These are phyloP conservation scores for Neurospora discreta DNA, from an alignment of 495 filamentous ascomycete species.

Conservation along the genomic window DNA sequence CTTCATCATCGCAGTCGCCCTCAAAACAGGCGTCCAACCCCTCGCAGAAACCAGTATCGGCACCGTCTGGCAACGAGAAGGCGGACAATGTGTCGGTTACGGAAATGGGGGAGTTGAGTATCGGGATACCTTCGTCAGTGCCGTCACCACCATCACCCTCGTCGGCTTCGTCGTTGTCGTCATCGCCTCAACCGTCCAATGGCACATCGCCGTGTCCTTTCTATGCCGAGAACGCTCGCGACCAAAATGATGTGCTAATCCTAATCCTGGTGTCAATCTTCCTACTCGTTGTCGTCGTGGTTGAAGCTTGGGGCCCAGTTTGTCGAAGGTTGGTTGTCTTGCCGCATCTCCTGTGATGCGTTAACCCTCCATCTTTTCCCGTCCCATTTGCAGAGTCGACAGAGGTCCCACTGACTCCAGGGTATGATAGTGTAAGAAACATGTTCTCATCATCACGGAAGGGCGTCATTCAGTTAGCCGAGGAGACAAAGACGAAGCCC, in stretches of 20 bases:
- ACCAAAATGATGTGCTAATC: constrained; percentile 31
- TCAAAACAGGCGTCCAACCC: background rate
- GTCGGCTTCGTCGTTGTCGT: background rate
- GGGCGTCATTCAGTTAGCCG: constrained; percentile 14
- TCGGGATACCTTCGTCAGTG: background rate
- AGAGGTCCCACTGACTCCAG: background rate
- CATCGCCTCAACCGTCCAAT: background rate
- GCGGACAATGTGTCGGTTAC: background rate
- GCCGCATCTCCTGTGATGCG: background rate
- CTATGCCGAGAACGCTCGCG: constrained; percentile 8
- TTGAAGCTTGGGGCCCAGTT: constrained; percentile 26
- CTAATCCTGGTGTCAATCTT: constrained; percentile 24
- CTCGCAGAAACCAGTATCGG: constrained; percentile 1
- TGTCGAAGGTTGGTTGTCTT: constrained; percentile 20
- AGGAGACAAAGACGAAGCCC: background rate
- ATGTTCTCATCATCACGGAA: background rate
- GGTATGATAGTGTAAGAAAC: background rate
- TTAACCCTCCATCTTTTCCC: background rate
- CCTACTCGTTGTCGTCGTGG: constrained; percentile 20
- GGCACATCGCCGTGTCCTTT: background rate
- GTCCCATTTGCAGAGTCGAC: background rate
- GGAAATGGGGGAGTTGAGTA: constrained; percentile 7
- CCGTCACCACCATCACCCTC: background rate
- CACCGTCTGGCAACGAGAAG: constrained; percentile 3
- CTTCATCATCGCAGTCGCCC: background rate